phyloP scores from a whole-genome alignment of 164 flowering plant genomes.

The Nymphaea thermarum region DNA sequence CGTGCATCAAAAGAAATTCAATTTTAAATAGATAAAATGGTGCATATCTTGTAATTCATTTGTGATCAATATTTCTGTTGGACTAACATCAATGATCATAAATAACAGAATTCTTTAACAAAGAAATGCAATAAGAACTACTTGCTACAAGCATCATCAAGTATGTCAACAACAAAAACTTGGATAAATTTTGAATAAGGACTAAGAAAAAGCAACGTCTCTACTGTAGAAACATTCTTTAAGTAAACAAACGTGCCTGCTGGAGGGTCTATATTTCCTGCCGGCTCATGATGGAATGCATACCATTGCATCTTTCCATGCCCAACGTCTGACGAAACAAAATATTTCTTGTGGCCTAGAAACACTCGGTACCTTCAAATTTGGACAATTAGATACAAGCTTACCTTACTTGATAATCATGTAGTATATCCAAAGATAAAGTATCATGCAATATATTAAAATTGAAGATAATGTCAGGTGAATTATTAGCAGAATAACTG shows the following conservation, averaged over 20 bases:
- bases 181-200: neutral
- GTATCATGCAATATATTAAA: neutral
- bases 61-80: too few species aligned
- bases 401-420: too few species aligned
- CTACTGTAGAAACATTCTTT: too few species aligned
- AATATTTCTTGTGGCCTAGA: slow-evolving; percentile 23
- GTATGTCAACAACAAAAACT: neutral
- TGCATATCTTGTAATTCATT: too few species aligned
- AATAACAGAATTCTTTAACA: neutral
- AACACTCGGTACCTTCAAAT: slow-evolving; percentile 29
- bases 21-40: too few species aligned
- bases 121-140: neutral
- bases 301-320: slow-evolving; percentile 36
- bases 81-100: too few species aligned
- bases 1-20: too few species aligned
- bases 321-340: slow-evolving; percentile 30
- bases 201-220: neutral
- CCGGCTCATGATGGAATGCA: slow-evolving; percentile 24
- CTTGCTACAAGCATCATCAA: neutral
- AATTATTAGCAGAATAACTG: neutral
- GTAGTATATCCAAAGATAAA: too few species aligned
- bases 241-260: slow-evolving; percentile 10
- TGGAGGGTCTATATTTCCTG: slow-evolving; percentile 15
- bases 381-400: neutral
- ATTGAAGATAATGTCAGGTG: neutral